These are phyloP conservation scores for Nicotiana undulata DNA, from an alignment of 257 asterid genomes.

Conservation along the genomic window DNA sequence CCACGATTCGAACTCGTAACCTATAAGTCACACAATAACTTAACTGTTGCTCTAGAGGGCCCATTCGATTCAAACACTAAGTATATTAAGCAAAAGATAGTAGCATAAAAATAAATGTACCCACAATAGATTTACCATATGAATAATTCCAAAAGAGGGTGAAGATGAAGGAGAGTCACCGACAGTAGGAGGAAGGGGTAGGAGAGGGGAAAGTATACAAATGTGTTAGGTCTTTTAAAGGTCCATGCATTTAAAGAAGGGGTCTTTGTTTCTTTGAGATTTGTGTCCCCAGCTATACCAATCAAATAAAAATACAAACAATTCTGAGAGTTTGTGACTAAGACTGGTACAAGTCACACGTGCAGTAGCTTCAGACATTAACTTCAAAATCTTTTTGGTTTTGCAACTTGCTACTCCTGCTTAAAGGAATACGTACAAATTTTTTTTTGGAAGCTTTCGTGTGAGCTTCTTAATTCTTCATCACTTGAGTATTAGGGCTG, in stretches of 20 bases:
- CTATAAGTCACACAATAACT: no score
- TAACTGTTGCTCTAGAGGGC: no score
- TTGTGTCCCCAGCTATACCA: constrained; percentile 24
- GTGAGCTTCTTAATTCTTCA: constrained; percentile 6
- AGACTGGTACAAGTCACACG: constrained; percentile 51
- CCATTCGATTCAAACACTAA: no score
- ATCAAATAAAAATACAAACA: constrained; percentile 5
- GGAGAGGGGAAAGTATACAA: constrained; percentile 16
- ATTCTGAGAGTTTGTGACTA: neutral
- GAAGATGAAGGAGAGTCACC: constrained; percentile 26
- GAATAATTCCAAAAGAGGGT: neutral
- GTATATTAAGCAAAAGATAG: no score
- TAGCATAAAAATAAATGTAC: neutral
- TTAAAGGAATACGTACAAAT: neutral
- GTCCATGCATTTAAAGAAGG: constrained; percentile 39
- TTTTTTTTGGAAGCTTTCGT: constrained; percentile 13
- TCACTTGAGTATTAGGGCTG: neutral
- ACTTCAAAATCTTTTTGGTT: constrained; percentile 7
- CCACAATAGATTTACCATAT: neutral
- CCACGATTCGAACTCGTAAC: fast-evolving
- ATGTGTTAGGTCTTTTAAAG: constrained; percentile 35
- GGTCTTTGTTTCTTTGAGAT: constrained; percentile 32
- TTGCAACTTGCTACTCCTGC: constrained; percentile 9
- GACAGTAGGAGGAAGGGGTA: constrained; percentile 51
- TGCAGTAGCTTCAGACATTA: constrained; percentile 33